Percentiles rank a stretch among this genome's conserved stretches.
Evolutionary conservation across 371 early-diverging fungal genomes (phyloP).

Genomic region (Dinochytrium kinnereticum): DNA sequence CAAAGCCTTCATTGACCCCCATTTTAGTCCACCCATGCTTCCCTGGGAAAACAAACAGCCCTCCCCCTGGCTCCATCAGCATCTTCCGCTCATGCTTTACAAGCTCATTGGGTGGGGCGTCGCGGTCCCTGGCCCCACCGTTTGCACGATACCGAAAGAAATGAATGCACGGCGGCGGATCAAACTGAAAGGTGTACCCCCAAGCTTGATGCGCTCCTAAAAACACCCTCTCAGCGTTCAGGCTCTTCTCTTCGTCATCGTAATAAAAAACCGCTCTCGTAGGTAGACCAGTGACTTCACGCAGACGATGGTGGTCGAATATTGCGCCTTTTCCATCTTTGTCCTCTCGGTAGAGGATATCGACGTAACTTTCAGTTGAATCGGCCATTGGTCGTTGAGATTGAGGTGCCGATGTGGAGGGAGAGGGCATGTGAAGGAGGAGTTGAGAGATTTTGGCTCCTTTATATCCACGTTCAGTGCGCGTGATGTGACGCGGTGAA

Average conservation of each 20-base stretch:
- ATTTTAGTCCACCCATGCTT: background rate
- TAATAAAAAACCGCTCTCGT: background rate
- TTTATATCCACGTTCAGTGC: no score
- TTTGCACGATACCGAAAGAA: no score
- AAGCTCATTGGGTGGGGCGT: background rate
- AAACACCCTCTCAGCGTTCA: background rate
- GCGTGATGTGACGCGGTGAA: no score
- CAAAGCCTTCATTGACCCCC: background rate
- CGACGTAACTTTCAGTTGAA: no score
- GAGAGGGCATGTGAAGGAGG: no score
- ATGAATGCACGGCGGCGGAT: background rate
- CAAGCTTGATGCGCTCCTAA: background rate
- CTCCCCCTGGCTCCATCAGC: background rate
- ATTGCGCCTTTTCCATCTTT: background rate
- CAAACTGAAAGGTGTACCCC: background rate
- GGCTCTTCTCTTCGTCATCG: background rate
- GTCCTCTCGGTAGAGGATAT: background rate
- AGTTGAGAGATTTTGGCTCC: no score
- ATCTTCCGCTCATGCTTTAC: no score
- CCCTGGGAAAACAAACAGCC: background rate
- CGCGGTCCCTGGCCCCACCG: background rate
- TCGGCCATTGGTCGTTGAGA: no score
- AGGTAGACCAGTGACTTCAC: background rate
- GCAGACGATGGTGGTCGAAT: background rate
- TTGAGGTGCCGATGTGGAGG: no score